phyloP scores from a whole-genome alignment of 176 grass and related monocot genomes.

The Typha latifolia region DNA sequence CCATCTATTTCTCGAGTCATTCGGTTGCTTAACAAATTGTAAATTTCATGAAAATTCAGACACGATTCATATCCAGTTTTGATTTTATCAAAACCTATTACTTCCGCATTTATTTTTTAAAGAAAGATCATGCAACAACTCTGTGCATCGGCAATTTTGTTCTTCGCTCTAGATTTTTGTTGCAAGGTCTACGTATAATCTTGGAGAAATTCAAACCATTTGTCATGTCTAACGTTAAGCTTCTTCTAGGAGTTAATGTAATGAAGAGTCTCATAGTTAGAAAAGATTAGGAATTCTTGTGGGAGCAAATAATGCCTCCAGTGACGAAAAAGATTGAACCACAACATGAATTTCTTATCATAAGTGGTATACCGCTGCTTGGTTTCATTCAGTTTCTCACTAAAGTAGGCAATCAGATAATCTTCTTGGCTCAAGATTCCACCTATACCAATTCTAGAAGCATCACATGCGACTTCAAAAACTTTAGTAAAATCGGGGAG shows the following conservation, averaged over 20 bases:
- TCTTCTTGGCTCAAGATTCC: background rate
- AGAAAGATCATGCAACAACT: background rate
- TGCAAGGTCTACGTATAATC: background rate
- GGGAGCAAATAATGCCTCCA: background rate
- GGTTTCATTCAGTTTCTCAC: slow-evolving; percentile 14
- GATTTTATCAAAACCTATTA: too few relatives aligned
- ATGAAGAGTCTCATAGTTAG: background rate
- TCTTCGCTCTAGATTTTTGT: background rate
- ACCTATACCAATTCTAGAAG: background rate
- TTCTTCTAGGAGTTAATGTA: background rate
- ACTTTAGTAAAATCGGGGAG: background rate
- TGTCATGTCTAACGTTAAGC: background rate
- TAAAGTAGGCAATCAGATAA: background rate
- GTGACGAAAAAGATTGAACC: too few relatives aligned
- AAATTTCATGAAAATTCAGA: too few relatives aligned
- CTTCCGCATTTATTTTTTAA: background rate
- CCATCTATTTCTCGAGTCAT: background rate
- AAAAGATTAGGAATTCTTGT: background rate
- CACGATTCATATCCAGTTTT: too few relatives aligned
- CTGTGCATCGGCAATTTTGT: background rate
- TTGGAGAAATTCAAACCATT: slow-evolving; percentile 8
- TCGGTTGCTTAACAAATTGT: too few relatives aligned
- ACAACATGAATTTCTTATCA: slow-evolving; percentile 10
- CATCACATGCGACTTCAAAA: slow-evolving; percentile 1
- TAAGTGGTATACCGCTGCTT: background rate